Evolutionary conservation across 306 rosid genomes (phyloP), one percentile per base, ranked within the genome.

Genomic region (Lablab purpureus): DNA sequence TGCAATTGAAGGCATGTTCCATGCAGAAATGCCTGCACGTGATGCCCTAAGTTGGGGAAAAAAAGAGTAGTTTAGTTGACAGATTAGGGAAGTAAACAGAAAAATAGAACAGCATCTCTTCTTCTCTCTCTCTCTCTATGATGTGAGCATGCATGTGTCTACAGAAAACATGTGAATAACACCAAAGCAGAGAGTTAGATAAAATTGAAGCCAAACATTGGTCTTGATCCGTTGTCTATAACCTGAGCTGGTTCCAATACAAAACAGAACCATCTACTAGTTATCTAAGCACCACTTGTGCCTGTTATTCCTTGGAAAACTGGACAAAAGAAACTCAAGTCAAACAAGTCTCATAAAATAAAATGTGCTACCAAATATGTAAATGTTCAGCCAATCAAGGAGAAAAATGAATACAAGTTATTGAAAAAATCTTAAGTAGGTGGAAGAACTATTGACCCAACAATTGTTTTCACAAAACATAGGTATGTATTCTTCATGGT

Each of bases 81-180:
- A 28, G 56, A 69, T 78, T 69, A 41, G 34, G 50, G 30, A 78
- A 68, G 67, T 78, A 78, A 78, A 78, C 41, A 70, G 76, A 11
- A 79, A 79, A 71, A 70, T 59, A 47, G 51, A 56, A 10, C 4
- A 70, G 63, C 12, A 52, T 80, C 56, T 80, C 43, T 59, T 25
- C 0, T 27, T 27, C 37, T 58, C 65, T 59, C 17, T 60, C 41
- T 60, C 21, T 28, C n/a, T 51, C 1, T 9, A 28, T 75, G 49
- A 56, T 73, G 50, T 18, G 21, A 17, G 11, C 22, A 50, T 18
- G 40, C 75, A 71, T 71, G 81, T 82, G 68, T 10, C 2, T 67
- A 22, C 71, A 25, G 36, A 68, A 51, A 71, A 76, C 82, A 82
- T 77, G 85, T 62, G 82, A 76, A 62, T 8, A 70, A 73, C 79